Conservation (phyloP, 495 filamentous ascomycete species). For the Penicillium simplicissimum region DNA sequence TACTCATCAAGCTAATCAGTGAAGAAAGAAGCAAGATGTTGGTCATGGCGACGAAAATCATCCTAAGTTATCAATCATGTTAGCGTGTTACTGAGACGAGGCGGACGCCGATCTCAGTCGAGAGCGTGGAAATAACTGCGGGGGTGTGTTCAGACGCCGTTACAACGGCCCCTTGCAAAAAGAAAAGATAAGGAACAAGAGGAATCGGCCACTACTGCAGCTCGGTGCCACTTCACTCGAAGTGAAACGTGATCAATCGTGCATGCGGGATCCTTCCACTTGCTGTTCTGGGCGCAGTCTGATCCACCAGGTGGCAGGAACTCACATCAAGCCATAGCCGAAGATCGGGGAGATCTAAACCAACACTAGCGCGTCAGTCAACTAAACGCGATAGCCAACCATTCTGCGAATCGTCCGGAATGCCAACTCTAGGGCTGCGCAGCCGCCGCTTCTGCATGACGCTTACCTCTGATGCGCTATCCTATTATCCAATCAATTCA, state of each 20-base stretch:
- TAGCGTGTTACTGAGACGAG: conserved; percentile 13
- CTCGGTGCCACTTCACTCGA: conserved; percentile 13
- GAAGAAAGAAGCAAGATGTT: conserved; percentile 91
- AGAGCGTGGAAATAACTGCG: conserved; percentile 31
- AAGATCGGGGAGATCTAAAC: conserved; percentile 51
- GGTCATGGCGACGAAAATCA: conserved; percentile 81
- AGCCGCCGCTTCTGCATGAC: conserved; percentile 32
- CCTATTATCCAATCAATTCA: conserved; percentile 52
- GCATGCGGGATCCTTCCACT: conserved; percentile 30
- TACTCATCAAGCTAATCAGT: conserved; percentile 86
- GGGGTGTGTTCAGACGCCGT: neutral
- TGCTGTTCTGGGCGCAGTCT: conserved; percentile 32
- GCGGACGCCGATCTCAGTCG: conserved; percentile 1
- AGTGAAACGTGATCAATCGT: conserved; percentile 38
- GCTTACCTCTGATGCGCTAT: conserved; percentile 52
- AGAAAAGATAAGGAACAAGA: conserved; percentile 13
- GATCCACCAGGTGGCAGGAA: conserved; percentile 17
- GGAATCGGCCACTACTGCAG: conserved; percentile 8
- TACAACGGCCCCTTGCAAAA: neutral
- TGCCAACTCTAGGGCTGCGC: conserved; percentile 35
- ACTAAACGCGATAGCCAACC: conserved; percentile 46
- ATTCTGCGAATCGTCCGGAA: conserved; percentile 37
- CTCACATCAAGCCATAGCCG: conserved; percentile 48
- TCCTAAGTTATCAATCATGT: conserved; percentile 39
- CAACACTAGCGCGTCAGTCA: conserved; percentile 40